phyloP scores from a whole-genome alignment of 345 rosid species.

The Punica granatum region DNA sequence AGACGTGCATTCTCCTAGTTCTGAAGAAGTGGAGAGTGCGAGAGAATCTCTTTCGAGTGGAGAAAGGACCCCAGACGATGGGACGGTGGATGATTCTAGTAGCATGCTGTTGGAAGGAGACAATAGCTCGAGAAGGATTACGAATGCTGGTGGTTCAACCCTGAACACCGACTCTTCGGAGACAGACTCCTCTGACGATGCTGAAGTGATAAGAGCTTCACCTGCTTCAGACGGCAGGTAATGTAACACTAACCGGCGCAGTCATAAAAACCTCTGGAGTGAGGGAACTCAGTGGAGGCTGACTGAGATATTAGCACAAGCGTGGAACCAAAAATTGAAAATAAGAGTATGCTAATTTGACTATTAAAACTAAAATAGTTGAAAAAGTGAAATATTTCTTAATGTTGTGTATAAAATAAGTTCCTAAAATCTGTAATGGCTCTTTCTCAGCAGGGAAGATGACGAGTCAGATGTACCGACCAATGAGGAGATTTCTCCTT shows the following conservation, averaged over 20 bases:
- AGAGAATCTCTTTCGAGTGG: constrained; percentile 64
- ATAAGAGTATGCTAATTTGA: neutral
- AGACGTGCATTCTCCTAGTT: constrained; percentile 49
- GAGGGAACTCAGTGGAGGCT: neutral
- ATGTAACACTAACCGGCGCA: neutral
- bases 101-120: constrained; percentile 48
- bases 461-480: constrained; percentile 22
- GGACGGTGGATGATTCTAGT: constrained; percentile 42
- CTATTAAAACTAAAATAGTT: neutral
- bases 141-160: constrained; percentile 47
- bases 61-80: constrained; percentile 43
- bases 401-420: neutral
- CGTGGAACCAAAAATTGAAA: neutral
- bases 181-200: constrained; percentile 69
- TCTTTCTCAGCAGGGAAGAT: constrained; percentile 34
- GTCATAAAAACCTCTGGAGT: neutral
- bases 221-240: constrained; percentile 1
- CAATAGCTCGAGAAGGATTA: constrained; percentile 31
- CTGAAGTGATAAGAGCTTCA: constrained; percentile 41
- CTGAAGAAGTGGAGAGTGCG: constrained; percentile 67
- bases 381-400: neutral
- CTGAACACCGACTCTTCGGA: constrained; percentile 67
- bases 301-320: too few relatives aligned
- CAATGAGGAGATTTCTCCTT: constrained; percentile 25
- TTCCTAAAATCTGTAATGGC: neutral